Evolutionary conservation across 768 basidiomycete species (phyloP).

Genomic region (Suillus luteus): DNA sequence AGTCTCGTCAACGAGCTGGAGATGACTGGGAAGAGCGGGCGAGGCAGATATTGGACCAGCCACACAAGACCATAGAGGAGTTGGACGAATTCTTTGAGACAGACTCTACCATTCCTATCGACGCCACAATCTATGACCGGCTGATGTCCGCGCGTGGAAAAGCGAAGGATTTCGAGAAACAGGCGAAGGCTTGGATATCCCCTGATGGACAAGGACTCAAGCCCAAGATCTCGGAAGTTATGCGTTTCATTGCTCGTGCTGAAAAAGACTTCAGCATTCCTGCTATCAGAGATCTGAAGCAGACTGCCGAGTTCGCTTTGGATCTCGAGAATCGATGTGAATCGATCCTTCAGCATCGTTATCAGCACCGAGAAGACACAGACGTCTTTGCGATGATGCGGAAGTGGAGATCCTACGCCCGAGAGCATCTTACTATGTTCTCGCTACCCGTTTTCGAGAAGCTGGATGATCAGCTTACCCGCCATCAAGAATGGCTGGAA

Average conservation of each 20-base stretch:
- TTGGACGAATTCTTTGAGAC: conserved; percentile 71
- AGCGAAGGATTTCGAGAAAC: conserved; percentile 79
- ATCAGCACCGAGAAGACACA: conserved; percentile 53
- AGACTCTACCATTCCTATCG: conserved; percentile 69
- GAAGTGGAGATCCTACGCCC: conserved; percentile 73
- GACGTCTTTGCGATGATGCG: conserved; percentile 73
- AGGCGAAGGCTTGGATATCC: conserved; percentile 69
- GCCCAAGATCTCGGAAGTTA: conserved; percentile 69
- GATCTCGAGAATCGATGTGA: conserved; percentile 80
- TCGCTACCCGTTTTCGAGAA: conserved; percentile 71
- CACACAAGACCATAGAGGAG: conserved; percentile 74
- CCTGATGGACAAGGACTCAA: conserved; percentile 55
- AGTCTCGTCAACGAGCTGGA: conserved; percentile 66
- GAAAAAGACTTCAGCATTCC: conserved; percentile 78
- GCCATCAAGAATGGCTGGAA: conserved; percentile 72
- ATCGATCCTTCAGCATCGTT: conserved; percentile 65
- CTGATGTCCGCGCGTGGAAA: conserved; percentile 64
- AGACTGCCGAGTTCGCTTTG: conserved; percentile 72
- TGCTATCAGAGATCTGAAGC: conserved; percentile 64
- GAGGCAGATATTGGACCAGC: conserved; percentile 62
- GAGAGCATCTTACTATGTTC: conserved; percentile 73
- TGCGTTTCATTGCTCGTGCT: conserved; percentile 66
- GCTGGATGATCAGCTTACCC: conserved; percentile 64
- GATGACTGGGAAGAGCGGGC: conserved; percentile 78
- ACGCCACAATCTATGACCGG: conserved; percentile 63